Evolutionary conservation across 2,329 filamentous ascomycete genomes (phyloP).

Genomic region (Neonectria magnoliae): DNA sequence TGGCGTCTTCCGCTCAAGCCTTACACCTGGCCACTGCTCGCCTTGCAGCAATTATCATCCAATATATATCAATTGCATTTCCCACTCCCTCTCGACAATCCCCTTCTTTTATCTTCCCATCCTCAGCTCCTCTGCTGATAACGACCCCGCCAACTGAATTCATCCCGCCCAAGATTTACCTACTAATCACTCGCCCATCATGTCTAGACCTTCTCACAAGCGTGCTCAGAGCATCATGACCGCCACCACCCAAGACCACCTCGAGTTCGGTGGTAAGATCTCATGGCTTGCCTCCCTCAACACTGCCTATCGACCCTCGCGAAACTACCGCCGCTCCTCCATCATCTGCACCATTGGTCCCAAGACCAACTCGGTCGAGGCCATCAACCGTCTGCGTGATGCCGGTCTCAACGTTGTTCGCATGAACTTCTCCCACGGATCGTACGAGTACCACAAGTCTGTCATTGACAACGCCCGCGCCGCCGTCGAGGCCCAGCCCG

Average conservation of each 20-base stretch:
- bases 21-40: constrained; percentile 18
- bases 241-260: constrained; percentile 83
- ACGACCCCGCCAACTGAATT: constrained; percentile 24
- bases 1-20: constrained; percentile 14
- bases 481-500: constrained; percentile 80
- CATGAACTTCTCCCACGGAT: constrained; percentile 94
- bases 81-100: constrained; percentile 22
- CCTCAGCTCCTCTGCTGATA: constrained; percentile 36
- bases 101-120: constrained; percentile 25
- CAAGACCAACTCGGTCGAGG: constrained; percentile 98
- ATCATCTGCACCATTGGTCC: constrained; percentile 99
- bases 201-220: constrained; percentile 46
- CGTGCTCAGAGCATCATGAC: constrained; percentile 58
- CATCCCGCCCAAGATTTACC: constrained; percentile 15
- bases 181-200: constrained; percentile 41
- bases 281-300: constrained; percentile 78
- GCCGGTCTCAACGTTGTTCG: constrained; percentile 97
- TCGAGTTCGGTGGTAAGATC: constrained; percentile 78
- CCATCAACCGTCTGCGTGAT: constrained; percentile 92
- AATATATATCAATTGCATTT: constrained; percentile 35
- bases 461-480: constrained; percentile 95
- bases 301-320: constrained; percentile 86
- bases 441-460: constrained; percentile 96
- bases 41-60: constrained; percentile 7
- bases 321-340: constrained; percentile 94